Conservation (phyloP, 495 filamentous ascomycete genomes). For the Hypomontagnella submonticulosa region DNA sequence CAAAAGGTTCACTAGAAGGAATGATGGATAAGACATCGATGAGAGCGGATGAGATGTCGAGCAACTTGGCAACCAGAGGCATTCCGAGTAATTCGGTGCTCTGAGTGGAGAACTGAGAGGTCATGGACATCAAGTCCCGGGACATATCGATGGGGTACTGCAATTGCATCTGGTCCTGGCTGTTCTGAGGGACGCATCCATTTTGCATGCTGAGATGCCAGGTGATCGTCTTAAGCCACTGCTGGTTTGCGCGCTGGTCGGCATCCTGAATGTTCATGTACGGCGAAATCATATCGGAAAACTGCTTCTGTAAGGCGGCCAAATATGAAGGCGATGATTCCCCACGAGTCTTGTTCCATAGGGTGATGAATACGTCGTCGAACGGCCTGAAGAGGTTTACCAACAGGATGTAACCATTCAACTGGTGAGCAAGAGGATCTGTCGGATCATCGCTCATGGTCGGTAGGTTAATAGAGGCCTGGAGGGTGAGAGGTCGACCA, state of each 20-base stretch:
- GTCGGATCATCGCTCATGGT: constrained; percentile 72
- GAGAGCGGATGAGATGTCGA: constrained; percentile 77
- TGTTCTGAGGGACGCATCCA: constrained; percentile 56
- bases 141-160: constrained; percentile 77
- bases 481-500: constrained; percentile 69
- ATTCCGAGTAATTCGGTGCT: constrained; percentile 43
- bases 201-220: constrained; percentile 74
- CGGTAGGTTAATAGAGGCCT: constrained; percentile 70
- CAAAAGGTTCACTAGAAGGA: constrained; percentile 67
- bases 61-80: constrained; percentile 75
- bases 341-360: constrained; percentile 77
- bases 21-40: constrained; percentile 78
- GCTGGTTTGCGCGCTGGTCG: constrained; percentile 77
- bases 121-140: constrained; percentile 72
- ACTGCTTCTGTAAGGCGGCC: constrained; percentile 69
- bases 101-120: constrained; percentile 65
- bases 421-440: constrained; percentile 59
- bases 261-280: constrained; percentile 72
- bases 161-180: constrained; percentile 71
- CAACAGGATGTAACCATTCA: constrained; percentile 72
- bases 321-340: constrained; percentile 70
- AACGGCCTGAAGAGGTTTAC: constrained; percentile 77
- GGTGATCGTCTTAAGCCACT: constrained; percentile 84
- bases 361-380: constrained; percentile 72
- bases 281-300: constrained; percentile 70